Percentiles rank a stretch among this genome's conserved stretches.
These are phyloP conservation scores for Vicia villosa DNA, from an alignment of 306 rosid species.

Conservation along the genomic window DNA sequence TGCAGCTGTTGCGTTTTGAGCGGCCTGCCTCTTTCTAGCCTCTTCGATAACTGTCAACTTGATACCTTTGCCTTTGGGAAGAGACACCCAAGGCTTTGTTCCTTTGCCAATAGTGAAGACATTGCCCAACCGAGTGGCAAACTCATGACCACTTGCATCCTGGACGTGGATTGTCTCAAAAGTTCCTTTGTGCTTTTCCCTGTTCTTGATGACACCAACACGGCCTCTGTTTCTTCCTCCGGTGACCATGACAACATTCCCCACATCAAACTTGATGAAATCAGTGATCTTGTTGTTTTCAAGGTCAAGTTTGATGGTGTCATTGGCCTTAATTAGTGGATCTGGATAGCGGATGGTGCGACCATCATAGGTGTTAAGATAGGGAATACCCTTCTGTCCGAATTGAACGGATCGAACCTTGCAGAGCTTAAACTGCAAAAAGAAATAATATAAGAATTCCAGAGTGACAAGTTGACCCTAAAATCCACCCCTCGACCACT, in stretches of 20 bases:
- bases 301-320: slow-evolving; percentile 77
- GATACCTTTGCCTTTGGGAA: slow-evolving; percentile 76
- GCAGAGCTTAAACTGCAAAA: slow-evolving; percentile 65
- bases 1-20: slow-evolving; percentile 44
- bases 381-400: slow-evolving; percentile 76
- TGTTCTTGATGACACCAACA: slow-evolving; percentile 71
- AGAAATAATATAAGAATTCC: neutral
- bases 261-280: slow-evolving; percentile 75
- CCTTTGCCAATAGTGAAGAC: slow-evolving; percentile 64
- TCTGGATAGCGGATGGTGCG: slow-evolving; percentile 82
- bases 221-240: slow-evolving; percentile 80
- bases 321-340: slow-evolving; percentile 74
- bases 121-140: slow-evolving; percentile 63
- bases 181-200: slow-evolving; percentile 74
- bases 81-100: slow-evolving; percentile 56
- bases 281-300: slow-evolving; percentile 64
- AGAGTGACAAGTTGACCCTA: neutral
- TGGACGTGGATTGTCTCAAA: slow-evolving; percentile 70
- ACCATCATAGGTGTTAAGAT: slow-evolving; percentile 72
- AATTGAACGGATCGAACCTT: slow-evolving; percentile 74
- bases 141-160: slow-evolving; percentile 74
- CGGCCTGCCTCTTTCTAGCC: slow-evolving; percentile 69
- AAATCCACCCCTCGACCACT: neutral
- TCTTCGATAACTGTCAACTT: slow-evolving; percentile 71
- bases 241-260: slow-evolving; percentile 78